Evolutionary conservation across 2,329 filamentous ascomycete genomes (phyloP).

Genomic region (Diaporthe destruens): DNA sequence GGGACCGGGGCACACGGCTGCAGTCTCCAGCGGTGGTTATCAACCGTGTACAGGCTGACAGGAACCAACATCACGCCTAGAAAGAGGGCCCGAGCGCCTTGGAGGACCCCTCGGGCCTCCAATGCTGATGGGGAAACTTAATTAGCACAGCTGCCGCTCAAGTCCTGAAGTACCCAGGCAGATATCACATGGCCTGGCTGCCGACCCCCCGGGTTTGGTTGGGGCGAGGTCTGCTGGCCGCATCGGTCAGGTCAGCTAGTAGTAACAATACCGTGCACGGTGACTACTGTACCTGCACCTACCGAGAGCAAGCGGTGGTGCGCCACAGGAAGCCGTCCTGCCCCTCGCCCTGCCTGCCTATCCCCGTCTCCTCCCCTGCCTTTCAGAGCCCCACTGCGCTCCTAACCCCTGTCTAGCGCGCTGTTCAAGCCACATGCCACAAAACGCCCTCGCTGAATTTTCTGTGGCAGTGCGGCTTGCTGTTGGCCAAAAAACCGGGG

Average conservation of each 20-base stretch:
- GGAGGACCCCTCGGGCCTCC: not conserved
- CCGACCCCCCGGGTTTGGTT: not conserved
- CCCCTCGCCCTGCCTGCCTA: not conserved
- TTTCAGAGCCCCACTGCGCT: not conserved
- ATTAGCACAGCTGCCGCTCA: no score
- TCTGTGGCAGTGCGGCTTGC: constrained; percentile 29
- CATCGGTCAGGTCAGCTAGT: not conserved
- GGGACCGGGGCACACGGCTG: not conserved
- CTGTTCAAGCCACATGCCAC: constrained; percentile 39
- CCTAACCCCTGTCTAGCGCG: constrained; percentile 36
- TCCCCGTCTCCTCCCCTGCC: not conserved
- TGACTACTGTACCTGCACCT: not conserved
- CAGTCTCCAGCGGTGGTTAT: no score
- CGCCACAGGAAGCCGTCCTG: constrained; percentile 33
- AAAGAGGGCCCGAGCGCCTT: not conserved
- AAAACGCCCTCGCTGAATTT: constrained; percentile 40
- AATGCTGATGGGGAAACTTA: not conserved
- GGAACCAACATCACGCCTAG: not conserved
- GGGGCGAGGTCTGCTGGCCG: not conserved
- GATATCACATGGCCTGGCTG: not conserved
- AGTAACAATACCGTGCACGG: no score
- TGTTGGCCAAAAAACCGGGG: constrained; percentile 18
- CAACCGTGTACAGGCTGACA: no score
- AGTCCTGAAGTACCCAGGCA: not conserved
- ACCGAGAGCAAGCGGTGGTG: constrained; percentile 7